These are phyloP conservation scores for Globisporangium acanthophoron DNA, from an alignment of 352 stramenopile species.

Conservation along the genomic window DNA sequence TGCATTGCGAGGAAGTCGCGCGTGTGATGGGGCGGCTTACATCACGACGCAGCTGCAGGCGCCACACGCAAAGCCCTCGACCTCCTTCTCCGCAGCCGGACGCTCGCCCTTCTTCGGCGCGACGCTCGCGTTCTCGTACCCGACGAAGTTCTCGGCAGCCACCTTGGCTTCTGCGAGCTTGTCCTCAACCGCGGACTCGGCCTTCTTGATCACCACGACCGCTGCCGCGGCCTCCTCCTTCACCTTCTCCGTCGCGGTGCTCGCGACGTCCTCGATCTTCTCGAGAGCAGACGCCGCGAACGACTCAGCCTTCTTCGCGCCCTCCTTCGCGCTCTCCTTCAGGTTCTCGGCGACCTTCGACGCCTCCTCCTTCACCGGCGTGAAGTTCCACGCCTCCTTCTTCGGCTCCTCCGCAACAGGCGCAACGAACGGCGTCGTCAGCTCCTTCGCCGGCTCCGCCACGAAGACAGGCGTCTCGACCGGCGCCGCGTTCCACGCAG, in stretches of 20 bases:
- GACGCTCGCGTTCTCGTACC: slow-evolving; percentile 71
- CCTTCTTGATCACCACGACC: slow-evolving; percentile 17
- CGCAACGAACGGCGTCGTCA: slow-evolving; percentile 8
- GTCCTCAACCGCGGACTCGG: slow-evolving; percentile 14
- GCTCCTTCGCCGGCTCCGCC: slow-evolving; percentile 16
- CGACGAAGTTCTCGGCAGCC: slow-evolving; percentile 46
- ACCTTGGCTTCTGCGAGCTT: slow-evolving; percentile 38
- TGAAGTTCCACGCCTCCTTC: slow-evolving; percentile 25
- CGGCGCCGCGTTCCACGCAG: slow-evolving; percentile 13
- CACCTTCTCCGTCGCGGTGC: slow-evolving; percentile 11
- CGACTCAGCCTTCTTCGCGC: slow-evolving; percentile 8
- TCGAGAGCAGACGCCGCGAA: slow-evolving; percentile 4
- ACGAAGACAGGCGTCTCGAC: slow-evolving; percentile 12
- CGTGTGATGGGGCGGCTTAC: slow-evolving; percentile 25
- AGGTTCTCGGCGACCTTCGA: slow-evolving; percentile 18
- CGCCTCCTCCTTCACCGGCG: slow-evolving; percentile 21
- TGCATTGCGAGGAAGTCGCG: neutral
- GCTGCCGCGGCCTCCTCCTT: slow-evolving; percentile 20
- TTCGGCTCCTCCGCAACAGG: slow-evolving; percentile 12
- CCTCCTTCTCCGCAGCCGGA: slow-evolving; percentile 33
- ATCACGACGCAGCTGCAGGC: slow-evolving; percentile 52
- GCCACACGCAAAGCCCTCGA: slow-evolving; percentile 46
- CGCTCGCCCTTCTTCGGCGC: slow-evolving; percentile 32
- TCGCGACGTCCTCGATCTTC: slow-evolving; percentile 9
- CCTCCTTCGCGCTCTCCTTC: slow-evolving; percentile 13